These are phyloP conservation scores for Boletus tomentosulus DNA, from an alignment of 768 basidiomycete genomes.

Conservation along the genomic window DNA sequence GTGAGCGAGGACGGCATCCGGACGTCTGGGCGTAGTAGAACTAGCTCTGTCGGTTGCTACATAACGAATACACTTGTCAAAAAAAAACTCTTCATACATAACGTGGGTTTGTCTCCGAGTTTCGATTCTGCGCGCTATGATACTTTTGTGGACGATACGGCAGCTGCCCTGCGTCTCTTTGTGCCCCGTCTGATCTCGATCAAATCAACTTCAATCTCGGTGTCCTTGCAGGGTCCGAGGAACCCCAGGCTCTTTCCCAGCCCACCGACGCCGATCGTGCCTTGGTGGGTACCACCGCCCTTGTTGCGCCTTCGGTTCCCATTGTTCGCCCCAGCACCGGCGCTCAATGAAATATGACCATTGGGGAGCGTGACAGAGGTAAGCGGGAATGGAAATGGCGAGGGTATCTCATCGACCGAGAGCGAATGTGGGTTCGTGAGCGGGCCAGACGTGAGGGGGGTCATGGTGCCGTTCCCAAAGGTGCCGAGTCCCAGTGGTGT, in stretches of 20 bases:
- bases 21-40: too few species aligned
- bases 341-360: conserved; percentile 31
- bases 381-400: conserved; percentile 75
- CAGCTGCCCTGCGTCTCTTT: conserved; percentile 44
- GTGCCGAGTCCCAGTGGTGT: conserved; percentile 52
- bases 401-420: conserved; percentile 37
- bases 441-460: conserved; percentile 65
- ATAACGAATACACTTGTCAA: too few species aligned
- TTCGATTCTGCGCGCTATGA: conserved; percentile 22
- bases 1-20: too few species aligned
- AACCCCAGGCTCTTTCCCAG: conserved; percentile 68
- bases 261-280: conserved; percentile 55
- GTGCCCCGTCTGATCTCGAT: conserved; percentile 74
- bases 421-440: conserved; percentile 82
- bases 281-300: conserved; percentile 39
- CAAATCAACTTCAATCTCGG: conserved; percentile 71
- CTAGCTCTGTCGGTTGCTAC: too few species aligned
- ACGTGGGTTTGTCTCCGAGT: conserved; percentile 13
- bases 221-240: conserved; percentile 57
- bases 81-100: too few species aligned
- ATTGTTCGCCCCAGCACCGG: conserved; percentile 39
- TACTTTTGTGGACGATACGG: conserved; percentile 29
- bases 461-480: conserved; percentile 37
- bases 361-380: conserved; percentile 48
- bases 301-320: conserved; percentile 24